These are phyloP conservation scores for Clonostachys sp. DNA, from an alignment of 2,329 filamentous ascomycete genomes.

Conservation along the genomic window DNA sequence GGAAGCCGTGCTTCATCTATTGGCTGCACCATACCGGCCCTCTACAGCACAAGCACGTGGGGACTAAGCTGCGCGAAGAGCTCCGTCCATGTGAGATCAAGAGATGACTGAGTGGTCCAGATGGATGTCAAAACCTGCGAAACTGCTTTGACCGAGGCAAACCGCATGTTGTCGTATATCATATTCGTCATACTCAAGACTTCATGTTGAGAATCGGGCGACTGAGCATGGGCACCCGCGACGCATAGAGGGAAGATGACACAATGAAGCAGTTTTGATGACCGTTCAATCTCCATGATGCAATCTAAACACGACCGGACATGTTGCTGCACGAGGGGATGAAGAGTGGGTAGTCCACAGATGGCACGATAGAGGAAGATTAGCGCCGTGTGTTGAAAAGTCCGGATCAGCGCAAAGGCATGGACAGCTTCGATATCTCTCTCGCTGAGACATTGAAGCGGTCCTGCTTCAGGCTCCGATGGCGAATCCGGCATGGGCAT, in stretches of 20 bases:
- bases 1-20: too few relatives aligned
- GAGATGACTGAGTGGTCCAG: conserved; percentile 8
- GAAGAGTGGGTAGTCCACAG: conserved; percentile 27
- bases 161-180: conserved; percentile 22
- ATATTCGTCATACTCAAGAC: conserved; percentile 11
- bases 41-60: conserved; percentile 14
- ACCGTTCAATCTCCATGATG: conserved; percentile 24
- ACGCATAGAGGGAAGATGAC: conserved; percentile 29
- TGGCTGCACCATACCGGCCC: background rate
- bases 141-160: conserved; percentile 29
- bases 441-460: conserved; percentile 1
- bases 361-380: conserved; percentile 37
- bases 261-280: conserved; percentile 30
- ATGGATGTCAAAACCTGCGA: conserved; percentile 11
- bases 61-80: conserved; percentile 14
- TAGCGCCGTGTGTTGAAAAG: conserved; percentile 33
- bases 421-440: conserved; percentile 18
- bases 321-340: conserved; percentile 31
- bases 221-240: conserved; percentile 25
- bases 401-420: conserved; percentile 25
- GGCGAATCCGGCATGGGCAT: background rate
- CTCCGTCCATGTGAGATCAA: conserved; percentile 11
- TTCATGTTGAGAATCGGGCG: conserved; percentile 14
- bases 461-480: too few relatives aligned
- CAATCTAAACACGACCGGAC: conserved; percentile 26